Base-by-base conservation (phyloP, 164 flowering plant genomes). In the Stephania cephalantha region DNA sequence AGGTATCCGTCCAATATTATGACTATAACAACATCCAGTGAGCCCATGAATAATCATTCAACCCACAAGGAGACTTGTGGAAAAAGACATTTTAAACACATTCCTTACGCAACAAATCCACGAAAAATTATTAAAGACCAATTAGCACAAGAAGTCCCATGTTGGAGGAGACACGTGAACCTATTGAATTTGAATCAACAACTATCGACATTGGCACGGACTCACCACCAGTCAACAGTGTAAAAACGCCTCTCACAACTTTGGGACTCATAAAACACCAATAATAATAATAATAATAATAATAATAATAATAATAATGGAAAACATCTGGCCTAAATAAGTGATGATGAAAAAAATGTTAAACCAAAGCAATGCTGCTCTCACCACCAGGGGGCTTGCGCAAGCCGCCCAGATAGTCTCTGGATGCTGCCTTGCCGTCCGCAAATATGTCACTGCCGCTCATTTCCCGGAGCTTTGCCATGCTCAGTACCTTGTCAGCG, bases 361-460 rank as follows among this genome's bases (percentile, higher is more conserved):
- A 95, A 80, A 95, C 90, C 85, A 95, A 76, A 8, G 97, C 87
- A 72, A 95, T 91, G 90, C 93, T 95, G 91, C 99, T 95, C 75
- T 90, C 96, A 0, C 99, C 99, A 71, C 98, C 99, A 4, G 99
- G 99, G 46, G 99, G 99, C 81, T 95, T 87, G 82, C 99, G 98
- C n/a, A 92, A 95, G 9, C 98, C 98, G 12, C 98, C 97, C 12
- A 91, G 75, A 86, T 88, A 87, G 73, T 90, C 98, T 67, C 95
- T 79, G 53, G 93, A 81, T 63, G 88, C 85, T 22, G 78, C 89
- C 79, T 90, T 91, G 20, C 91, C 97, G 82, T 95, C 99, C 9
- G 98, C 90, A 82, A 93, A 95, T 30, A 95, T 95, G 81, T 95
- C 78, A 58, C 82, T 91, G 72, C 99, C 99, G 52, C 90, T 93